Evolutionary conservation across 2,329 filamentous ascomycete genomes (phyloP).

Genomic region (Claviceps sorghi): DNA sequence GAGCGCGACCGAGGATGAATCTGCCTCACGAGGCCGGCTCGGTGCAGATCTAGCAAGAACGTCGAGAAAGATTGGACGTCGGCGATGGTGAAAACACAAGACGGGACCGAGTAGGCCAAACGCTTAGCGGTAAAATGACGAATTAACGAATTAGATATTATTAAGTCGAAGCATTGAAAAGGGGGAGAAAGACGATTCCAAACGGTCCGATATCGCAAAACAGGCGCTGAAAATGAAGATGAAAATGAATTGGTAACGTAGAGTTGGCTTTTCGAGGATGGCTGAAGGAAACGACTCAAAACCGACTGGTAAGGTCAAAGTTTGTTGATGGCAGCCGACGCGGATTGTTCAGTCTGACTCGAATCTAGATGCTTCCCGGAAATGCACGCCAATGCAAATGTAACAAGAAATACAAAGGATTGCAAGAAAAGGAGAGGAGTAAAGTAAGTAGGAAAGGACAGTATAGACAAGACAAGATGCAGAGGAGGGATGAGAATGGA

Average conservation of each 20-base stretch:
- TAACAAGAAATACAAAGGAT: neutral
- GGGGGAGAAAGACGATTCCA: neutral
- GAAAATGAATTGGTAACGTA: neutral
- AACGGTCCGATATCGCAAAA: conserved; percentile 1
- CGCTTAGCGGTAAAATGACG: neutral
- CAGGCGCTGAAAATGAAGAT: conserved; percentile 4
- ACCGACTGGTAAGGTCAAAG: neutral
- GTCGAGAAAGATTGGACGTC: neutral
- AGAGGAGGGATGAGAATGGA: neutral
- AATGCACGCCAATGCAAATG: conserved; percentile 1
- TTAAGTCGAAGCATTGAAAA: conserved; percentile 6
- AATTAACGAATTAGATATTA: conserved; percentile 8
- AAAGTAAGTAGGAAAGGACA: neutral
- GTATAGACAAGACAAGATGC: neutral
- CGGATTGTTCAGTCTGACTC: neutral
- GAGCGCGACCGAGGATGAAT: neutral
- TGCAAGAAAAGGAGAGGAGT: neutral
- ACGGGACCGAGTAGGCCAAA: neutral
- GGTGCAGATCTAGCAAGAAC: neutral
- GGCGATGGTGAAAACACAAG: neutral
- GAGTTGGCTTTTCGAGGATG: neutral
- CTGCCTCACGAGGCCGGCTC: conserved; percentile 2
- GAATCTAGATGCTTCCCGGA: neutral
- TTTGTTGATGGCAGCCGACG: neutral
- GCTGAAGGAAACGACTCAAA: neutral